These are phyloP conservation scores for Leishmania tarentolae DNA, from an alignment of 208 protist species.

Conservation along the genomic window DNA sequence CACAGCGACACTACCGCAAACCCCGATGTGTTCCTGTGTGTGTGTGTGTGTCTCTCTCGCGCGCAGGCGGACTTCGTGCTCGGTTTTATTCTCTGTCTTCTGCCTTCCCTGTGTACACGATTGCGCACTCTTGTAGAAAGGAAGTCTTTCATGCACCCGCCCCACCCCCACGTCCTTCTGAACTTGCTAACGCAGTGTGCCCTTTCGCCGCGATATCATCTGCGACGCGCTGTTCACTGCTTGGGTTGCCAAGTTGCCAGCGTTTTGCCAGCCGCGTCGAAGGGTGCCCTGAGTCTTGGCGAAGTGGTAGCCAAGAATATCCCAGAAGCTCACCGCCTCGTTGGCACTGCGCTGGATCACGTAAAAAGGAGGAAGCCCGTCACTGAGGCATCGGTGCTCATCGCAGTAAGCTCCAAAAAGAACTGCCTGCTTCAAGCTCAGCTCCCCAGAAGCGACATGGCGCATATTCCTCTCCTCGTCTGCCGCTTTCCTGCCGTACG, in stretches of 20 bases:
- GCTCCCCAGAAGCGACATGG: slow-evolving; percentile 7
- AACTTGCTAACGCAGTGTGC: neutral
- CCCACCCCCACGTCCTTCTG: neutral
- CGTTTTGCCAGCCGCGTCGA: slow-evolving; percentile 26
- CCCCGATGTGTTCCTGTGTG: neutral
- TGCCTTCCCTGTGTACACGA: neutral
- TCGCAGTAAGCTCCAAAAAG: slow-evolving; percentile 32
- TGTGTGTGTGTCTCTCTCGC: neutral
- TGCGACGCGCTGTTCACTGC: slow-evolving; percentile 23
- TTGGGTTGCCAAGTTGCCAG: slow-evolving; percentile 14
- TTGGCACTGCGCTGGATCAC: slow-evolving; percentile 16
- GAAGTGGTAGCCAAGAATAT: slow-evolving; percentile 24
- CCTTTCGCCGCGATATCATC: slow-evolving; percentile 14
- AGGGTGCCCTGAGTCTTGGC: slow-evolving; percentile 26
- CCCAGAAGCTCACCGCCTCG: slow-evolving; percentile 23
- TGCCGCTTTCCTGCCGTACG: neutral
- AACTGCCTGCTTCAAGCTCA: slow-evolving; percentile 37
- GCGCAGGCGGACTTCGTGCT: neutral
- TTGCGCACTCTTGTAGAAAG: neutral
- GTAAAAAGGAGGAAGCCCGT: slow-evolving; percentile 35
- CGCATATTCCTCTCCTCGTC: slow-evolving; percentile 4
- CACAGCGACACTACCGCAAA: neutral
- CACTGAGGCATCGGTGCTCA: slow-evolving; percentile 22
- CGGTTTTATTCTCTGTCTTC: neutral
- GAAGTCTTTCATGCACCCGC: neutral